phyloP scores from a whole-genome alignment of 345 rosid species.

The Psidium guajava region DNA sequence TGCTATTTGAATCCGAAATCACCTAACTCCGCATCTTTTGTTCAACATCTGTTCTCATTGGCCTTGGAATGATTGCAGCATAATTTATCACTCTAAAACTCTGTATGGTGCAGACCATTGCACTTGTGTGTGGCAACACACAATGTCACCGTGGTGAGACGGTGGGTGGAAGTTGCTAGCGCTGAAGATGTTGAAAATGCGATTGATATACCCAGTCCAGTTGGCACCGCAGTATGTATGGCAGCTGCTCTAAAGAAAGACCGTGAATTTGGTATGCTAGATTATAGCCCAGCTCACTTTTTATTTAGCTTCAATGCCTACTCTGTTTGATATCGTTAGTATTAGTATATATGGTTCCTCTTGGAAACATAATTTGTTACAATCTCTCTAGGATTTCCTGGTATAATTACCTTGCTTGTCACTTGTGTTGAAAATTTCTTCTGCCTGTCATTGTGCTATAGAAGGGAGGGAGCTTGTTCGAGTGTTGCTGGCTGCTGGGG shows the following conservation, averaged over 20 bases:
- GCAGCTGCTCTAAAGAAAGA: constrained; percentile 85
- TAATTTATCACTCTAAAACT: not conserved
- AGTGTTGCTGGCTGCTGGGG: constrained; percentile 83
- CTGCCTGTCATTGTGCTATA: constrained; percentile 19
- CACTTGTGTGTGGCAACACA: constrained; percentile 82
- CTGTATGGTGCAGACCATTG: constrained; percentile 53
- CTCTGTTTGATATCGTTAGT: not conserved
- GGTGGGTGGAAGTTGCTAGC: constrained; percentile 85
- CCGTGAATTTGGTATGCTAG: constrained; percentile 71
- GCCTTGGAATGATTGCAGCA: not conserved
- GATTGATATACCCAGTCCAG: constrained; percentile 67
- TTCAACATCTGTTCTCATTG: not conserved
- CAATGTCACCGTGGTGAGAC: constrained; percentile 85
- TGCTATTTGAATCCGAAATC: not conserved
- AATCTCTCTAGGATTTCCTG: not conserved
- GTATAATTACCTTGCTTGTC: not conserved
- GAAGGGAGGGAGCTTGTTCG: constrained; percentile 92
- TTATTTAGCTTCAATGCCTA: not conserved
- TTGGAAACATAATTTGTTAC: not conserved
- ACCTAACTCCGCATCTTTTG: not conserved
- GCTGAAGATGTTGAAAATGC: constrained; percentile 58
- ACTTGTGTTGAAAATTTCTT: not conserved
- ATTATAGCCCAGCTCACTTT: not conserved
- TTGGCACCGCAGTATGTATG: constrained; percentile 90
- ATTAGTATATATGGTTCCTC: not conserved